phyloP scores from a whole-genome alignment of 331 rosid species.

The Cydonia oblonga region DNA sequence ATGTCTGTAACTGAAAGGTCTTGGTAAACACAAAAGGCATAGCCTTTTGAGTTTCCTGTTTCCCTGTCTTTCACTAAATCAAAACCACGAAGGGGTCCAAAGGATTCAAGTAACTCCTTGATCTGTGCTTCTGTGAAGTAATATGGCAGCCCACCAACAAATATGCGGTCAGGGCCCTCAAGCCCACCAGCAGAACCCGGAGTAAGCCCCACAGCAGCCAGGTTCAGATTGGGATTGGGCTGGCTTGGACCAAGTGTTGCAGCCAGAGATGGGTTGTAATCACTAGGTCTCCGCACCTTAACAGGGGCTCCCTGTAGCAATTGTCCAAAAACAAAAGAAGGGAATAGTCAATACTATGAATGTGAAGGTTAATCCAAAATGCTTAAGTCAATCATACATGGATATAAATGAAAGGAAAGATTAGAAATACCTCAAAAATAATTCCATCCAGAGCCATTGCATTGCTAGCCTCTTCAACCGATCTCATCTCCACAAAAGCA shows the following conservation, averaged over 20 bases:
- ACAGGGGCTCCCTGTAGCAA: slow-evolving; percentile 84
- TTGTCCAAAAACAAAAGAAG: not conserved
- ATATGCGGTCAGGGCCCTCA: slow-evolving; percentile 95
- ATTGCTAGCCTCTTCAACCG: slow-evolving; percentile 99
- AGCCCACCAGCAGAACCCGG: slow-evolving; percentile 97
- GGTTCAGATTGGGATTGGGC: slow-evolving; percentile 79
- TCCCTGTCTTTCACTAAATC: slow-evolving; percentile 95
- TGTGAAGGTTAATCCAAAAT: not conserved
- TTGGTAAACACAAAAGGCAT: slow-evolving; percentile 98
- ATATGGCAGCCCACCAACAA: slow-evolving; percentile 97
- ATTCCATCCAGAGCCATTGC: slow-evolving; percentile 99
- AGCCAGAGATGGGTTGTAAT: slow-evolving; percentile 93
- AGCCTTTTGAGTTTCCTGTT: slow-evolving; percentile 97
- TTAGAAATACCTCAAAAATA: slow-evolving; percentile 67
- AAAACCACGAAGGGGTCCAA: slow-evolving; percentile 91
- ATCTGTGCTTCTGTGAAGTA: slow-evolving; percentile 91
- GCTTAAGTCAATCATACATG: not conserved
- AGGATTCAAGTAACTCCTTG: slow-evolving; percentile 85
- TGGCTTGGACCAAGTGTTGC: slow-evolving; percentile 98
- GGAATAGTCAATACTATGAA: not conserved
- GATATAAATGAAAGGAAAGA: not conserved
- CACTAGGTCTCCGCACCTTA: slow-evolving; percentile 96
- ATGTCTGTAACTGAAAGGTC: slow-evolving; percentile 94
- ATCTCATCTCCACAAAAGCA: slow-evolving; percentile 97
- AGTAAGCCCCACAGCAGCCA: slow-evolving; percentile 72